Base-by-base conservation (phyloP, 805 yeast genomes). In the Candida endomychidarum region DNA sequence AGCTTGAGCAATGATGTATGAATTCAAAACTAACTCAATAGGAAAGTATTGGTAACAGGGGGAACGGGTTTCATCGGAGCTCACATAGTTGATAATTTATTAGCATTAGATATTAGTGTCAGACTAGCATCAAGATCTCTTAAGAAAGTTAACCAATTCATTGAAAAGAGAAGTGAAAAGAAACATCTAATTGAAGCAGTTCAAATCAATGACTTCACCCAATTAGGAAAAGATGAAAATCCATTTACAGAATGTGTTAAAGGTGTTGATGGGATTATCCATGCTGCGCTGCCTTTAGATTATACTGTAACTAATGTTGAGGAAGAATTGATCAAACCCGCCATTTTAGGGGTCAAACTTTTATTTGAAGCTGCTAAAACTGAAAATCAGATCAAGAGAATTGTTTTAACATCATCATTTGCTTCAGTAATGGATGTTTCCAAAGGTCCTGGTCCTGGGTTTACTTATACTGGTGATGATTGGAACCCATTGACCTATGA, bases 371-470 rank as follows among this genome's bases (percentile, higher is more conserved):
- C 76, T 16, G 53, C 64, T 47, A 50, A 56, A 11, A 60, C 59
- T 29, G 70, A 64, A 22, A 60, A 65, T 7, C 51, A 63, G 19
- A 67, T 78, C 9, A 70, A 64, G 41, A 58, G 72, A 40, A 67
- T 78, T 18, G 81, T 78, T 12, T 48, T 74, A 16, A 77, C 81
- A 10, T 77, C 83, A 1, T 75, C 80, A 3, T 26, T 21, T 20
- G 41, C 40, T n/a, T 34, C 47, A 6, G 31, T 34, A 41, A 46
- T 47, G 44, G 56, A 53, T 23, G 51, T 47, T 17, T 17, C 37
- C 7, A 46, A 34, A 29, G 57, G 56, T 8, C 35, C 43, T 2
- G 54, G 51, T 11, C 53, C 54, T 3, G 46, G 48, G 1, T 43
- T 46, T 12, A 41, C 50, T 11, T 43, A 47, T 21, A 42, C 46